Conservation (phyloP, 768 basidiomycete species). For the Lyophyllum atratum region DNA sequence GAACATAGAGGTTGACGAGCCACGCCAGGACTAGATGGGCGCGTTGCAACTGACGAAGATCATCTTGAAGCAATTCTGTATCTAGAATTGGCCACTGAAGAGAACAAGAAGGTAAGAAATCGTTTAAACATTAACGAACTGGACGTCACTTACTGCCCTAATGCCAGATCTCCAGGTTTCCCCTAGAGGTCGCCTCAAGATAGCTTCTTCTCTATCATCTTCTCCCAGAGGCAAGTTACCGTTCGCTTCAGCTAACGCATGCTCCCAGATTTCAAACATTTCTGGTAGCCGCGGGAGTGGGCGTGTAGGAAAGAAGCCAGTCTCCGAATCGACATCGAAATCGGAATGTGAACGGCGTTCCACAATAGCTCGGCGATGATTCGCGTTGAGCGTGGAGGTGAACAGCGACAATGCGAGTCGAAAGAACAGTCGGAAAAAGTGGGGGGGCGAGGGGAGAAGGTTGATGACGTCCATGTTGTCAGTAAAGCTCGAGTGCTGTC, state of each 20-base stretch:
- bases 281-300: constrained; percentile 58
- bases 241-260: constrained; percentile 56
- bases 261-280: constrained; percentile 71
- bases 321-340: constrained; percentile 60
- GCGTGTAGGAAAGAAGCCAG: constrained; percentile 83
- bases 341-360: constrained; percentile 40
- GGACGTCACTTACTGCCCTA: constrained; percentile 51
- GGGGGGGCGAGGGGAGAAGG: constrained; percentile 55
- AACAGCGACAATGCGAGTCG: constrained; percentile 47
- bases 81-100: constrained; percentile 73
- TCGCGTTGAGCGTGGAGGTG: constrained; percentile 40
- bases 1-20: constrained; percentile 88
- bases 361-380: constrained; percentile 29
- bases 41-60: constrained; percentile 70
- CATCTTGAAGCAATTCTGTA: constrained; percentile 48
- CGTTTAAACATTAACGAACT: constrained; percentile 6
- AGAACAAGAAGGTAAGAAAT: constrained; percentile 12
- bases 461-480: constrained; percentile 40
- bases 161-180: constrained; percentile 70
- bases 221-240: constrained; percentile 58
- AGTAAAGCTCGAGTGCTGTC: constrained; percentile 2
- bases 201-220: constrained; percentile 49
- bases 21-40: constrained; percentile 90
- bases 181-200: constrained; percentile 52
- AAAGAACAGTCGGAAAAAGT: constrained; percentile 50